Percentiles rank a stretch among this genome's conserved stretches.
Conservation (phyloP, 257 asterid genomes). For the Orobanche coerulescens region DNA sequence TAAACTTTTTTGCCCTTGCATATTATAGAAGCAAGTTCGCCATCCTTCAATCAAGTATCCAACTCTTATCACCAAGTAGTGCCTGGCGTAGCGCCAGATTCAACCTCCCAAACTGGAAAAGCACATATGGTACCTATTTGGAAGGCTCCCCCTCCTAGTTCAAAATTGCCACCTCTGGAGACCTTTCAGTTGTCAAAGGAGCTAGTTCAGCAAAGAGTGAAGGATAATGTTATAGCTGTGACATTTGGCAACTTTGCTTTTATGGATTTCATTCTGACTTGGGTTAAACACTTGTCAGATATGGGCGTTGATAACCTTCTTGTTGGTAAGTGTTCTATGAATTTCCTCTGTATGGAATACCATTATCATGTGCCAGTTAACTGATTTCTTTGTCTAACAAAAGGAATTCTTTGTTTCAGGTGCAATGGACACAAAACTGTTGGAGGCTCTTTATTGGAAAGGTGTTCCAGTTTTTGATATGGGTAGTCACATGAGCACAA, state of each 20-base stretch:
- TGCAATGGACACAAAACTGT: conserved; percentile 92
- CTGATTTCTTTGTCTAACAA: conserved; percentile 16
- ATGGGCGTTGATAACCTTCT: conserved; percentile 76
- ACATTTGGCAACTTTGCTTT: conserved; percentile 96
- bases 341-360: conserved; percentile 17
- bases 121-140: conserved; percentile 52
- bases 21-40: conserved; percentile 29
- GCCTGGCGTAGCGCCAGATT: conserved; percentile 20
- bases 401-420: conserved; percentile 35
- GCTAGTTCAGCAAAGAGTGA: conserved; percentile 68
- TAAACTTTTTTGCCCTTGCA: conserved; percentile 5
- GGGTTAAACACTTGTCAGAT: conserved; percentile 96
- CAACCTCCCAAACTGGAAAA: conserved; percentile 24
- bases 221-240: conserved; percentile 63
- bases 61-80: conserved; percentile 35
- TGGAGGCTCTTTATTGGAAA: conserved; percentile 95
- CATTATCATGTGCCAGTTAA: conserved; percentile 13
- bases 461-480: conserved; percentile 95
- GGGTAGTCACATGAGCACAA: conserved; percentile 98
- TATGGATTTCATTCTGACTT: conserved; percentile 94
- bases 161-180: conserved; percentile 70
- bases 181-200: conserved; percentile 73
- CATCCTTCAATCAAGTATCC: conserved; percentile 30
- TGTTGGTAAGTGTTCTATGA: conserved; percentile 54
- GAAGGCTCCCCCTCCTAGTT: conserved; percentile 72